These are phyloP conservation scores for Trichoderma virens DNA, from an alignment of 495 filamentous ascomycete genomes.

Conservation along the genomic window DNA sequence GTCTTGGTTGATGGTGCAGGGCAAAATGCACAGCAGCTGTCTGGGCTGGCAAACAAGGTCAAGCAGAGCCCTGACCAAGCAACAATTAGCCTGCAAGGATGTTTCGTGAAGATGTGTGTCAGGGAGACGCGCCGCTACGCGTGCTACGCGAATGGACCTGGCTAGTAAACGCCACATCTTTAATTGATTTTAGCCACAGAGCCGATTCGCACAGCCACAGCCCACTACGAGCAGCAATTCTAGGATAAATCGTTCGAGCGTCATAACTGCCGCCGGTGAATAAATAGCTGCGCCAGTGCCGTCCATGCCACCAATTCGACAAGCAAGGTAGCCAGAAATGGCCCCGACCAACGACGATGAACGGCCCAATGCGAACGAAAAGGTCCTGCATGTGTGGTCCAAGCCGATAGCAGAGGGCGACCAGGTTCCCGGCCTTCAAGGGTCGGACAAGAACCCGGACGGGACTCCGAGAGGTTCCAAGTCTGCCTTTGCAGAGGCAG, in stretches of 20 bases:
- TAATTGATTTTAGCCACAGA: constrained; percentile 8
- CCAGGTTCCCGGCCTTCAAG: constrained; percentile 10
- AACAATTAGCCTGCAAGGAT: neutral
- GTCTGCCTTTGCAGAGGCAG: constrained; percentile 49
- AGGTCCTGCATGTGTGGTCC: constrained; percentile 10
- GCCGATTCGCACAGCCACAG: neutral
- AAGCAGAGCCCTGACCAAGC: neutral
- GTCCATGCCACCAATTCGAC: neutral
- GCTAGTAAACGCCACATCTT: constrained; percentile 5
- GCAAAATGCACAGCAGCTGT: neutral
- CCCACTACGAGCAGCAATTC: neutral
- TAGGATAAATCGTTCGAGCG: neutral
- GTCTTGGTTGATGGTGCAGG: neutral
- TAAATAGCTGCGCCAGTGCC: neutral
- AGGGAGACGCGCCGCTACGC: constrained; percentile 2
- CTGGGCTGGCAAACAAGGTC: neutral
- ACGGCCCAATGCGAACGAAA: constrained; percentile 6
- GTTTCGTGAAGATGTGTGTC: neutral
- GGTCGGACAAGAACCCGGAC: constrained; percentile 23
- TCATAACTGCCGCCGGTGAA: neutral
- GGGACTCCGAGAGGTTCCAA: constrained; percentile 36
- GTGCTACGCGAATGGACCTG: neutral
- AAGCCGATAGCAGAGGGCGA: constrained; percentile 15
- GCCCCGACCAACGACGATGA: constrained; percentile 5
- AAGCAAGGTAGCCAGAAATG: constrained; percentile 10